Evolutionary conservation across 148 eudicot genomes (phyloP).

Genomic region (Spergularia bocconei): DNA sequence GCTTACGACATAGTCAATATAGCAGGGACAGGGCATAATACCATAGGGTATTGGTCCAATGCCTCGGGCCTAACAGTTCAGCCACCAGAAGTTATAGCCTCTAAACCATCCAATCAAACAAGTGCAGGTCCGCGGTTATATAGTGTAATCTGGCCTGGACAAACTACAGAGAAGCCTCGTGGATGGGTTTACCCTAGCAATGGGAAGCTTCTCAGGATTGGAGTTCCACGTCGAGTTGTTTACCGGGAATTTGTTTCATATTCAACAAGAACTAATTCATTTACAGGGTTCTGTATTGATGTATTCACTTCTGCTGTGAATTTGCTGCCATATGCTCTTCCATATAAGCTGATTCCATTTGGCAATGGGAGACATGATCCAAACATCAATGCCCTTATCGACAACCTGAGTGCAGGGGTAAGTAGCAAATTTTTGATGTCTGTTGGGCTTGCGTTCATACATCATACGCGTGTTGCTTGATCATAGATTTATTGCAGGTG

Average conservation of each 20-base stretch:
- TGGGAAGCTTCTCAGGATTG: constrained; percentile 37
- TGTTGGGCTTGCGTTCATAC: not conserved
- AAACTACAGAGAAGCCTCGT: constrained; percentile 19
- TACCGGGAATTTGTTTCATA: constrained; percentile 37
- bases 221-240: constrained; percentile 37
- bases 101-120: constrained; percentile 39
- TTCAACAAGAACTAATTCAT: constrained; percentile 12
- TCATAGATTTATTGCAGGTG: constrained; percentile 23
- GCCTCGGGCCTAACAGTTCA: constrained; percentile 52
- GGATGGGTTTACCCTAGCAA: constrained; percentile 37
- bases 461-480: not conserved
- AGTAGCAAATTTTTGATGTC: not conserved
- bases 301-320: constrained; percentile 41
- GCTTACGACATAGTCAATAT: constrained; percentile 65
- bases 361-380: constrained; percentile 15
- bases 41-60: constrained; percentile 72
- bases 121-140: constrained; percentile 34
- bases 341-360: constrained; percentile 42
- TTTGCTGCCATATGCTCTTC: constrained; percentile 36
- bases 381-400: constrained; percentile 34
- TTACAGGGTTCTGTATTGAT: constrained; percentile 45
- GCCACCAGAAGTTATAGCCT: constrained; percentile 48
- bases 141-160: constrained; percentile 56
- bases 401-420: constrained; percentile 44
- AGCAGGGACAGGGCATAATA: constrained; percentile 47